Base-by-base conservation (phyloP, 2,329 filamentous ascomycete species). In the Monilinia vaccinii-corymbosi region DNA sequence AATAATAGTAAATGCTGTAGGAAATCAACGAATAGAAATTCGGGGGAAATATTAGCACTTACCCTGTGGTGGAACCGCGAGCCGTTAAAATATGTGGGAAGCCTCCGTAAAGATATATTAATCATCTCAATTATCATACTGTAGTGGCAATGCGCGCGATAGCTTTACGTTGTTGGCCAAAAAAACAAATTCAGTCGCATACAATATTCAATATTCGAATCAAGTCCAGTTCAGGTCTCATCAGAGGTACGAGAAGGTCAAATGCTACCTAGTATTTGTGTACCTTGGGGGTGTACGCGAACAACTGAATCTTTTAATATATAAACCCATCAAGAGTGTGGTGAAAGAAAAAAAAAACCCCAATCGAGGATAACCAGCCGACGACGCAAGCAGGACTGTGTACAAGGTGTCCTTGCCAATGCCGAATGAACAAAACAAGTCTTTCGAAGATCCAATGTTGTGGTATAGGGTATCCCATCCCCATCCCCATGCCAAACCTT, bases 391-490 rank as follows among this genome's bases (percentile, higher is more conserved):
- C 25, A 47, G 42, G 38, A 53, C 42, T 55, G 55, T 60, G 49
- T 60, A 60, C 57, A 60, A 55, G 53, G 21, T 32, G 40, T 46
- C 38, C 49, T 36, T 55, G 49, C 49, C 57, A 44, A 23, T 55
- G 31, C 38, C 23, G 57, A 60, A 47, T 60, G 57, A 60, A 47
- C 21, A 40, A 59, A 59, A 36, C 34, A 36, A 36, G 45, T 53
- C 49, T 59, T 40, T 63, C 60, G 62, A 66, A 62, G 36, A 67
- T 55, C 40, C 40, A 56, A 56, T 56, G 42, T 55, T 60, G 50
- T 60, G 58, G 58, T 60, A 60, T 60, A 60, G 57, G 58, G 58
- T 60, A 56, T 56, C 32, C 56, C 59, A 48, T 36, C 42, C 44
- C 53, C 50, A 52, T 52, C 36, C 34, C 49, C 49, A 49, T 36